phyloP scores from a whole-genome alignment of 2,329 filamentous ascomycete genomes.

The Diaporthe aspalathi region DNA sequence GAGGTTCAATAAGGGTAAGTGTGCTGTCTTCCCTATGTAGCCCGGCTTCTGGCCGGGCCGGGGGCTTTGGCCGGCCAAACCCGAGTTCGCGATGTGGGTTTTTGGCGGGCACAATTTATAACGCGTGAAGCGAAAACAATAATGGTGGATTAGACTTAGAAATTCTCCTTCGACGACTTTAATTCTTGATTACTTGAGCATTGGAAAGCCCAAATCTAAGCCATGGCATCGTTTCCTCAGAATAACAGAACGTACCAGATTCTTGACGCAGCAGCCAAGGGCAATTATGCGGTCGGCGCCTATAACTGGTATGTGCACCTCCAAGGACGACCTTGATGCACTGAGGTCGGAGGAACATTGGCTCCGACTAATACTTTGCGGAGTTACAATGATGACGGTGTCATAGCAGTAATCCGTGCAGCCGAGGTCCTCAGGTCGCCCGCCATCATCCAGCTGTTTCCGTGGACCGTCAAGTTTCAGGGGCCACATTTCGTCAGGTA shows the following conservation, averaged over 20 bases:
- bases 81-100: not conserved
- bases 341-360: rapidly evolving
- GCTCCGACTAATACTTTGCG: not conserved
- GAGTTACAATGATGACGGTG: constrained; percentile 70
- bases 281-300: constrained; percentile 8
- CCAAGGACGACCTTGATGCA: too few species aligned
- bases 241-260: constrained; percentile 1
- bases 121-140: not conserved
- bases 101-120: not conserved
- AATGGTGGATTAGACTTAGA: too few species aligned
- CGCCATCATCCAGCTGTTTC: constrained; percentile 74
- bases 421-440: constrained; percentile 70
- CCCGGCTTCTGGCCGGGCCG: constrained; percentile 4
- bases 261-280: constrained; percentile 13
- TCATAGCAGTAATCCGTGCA: constrained; percentile 70
- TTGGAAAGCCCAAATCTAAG: too few species aligned
- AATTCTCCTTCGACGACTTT: not conserved
- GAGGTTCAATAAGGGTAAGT: too few species aligned
- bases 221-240: constrained; percentile 7
- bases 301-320: not conserved
- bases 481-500: constrained; percentile 60
- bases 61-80: not conserved
- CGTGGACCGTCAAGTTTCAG: constrained; percentile 72
- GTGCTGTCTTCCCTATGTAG: not conserved
- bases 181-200: not conserved